A percentile compares a stretch with the other conserved stretches of the same genome.
These are phyloP conservation scores for Sclerotinia trifoliorum DNA, from an alignment of 2,329 filamentous ascomycete species.

Conservation along the genomic window DNA sequence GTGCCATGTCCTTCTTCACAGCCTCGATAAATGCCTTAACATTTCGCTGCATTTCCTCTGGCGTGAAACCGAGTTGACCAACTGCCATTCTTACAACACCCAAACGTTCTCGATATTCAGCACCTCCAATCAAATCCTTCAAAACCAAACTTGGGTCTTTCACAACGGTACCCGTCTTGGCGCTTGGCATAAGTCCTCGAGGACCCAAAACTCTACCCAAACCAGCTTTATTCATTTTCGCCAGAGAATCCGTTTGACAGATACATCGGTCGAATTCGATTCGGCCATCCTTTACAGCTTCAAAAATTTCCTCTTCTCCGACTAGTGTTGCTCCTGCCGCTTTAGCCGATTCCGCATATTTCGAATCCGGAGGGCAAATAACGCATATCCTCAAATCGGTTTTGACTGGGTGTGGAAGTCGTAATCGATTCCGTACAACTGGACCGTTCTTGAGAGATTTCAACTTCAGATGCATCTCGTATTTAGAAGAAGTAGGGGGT, in stretches of 20 bases:
- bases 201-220: slow-evolving; percentile 83
- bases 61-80: slow-evolving; percentile 84
- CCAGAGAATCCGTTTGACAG: slow-evolving; percentile 76
- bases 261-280: slow-evolving; percentile 89
- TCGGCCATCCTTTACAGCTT: slow-evolving; percentile 66
- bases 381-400: slow-evolving; percentile 88
- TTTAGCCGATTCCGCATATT: slow-evolving; percentile 69
- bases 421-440: slow-evolving; percentile 81
- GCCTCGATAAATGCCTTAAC: slow-evolving; percentile 73
- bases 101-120: slow-evolving; percentile 80
- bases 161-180: slow-evolving; percentile 85
- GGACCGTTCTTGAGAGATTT: slow-evolving; percentile 83
- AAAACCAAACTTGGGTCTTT: slow-evolving; percentile 74
- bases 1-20: slow-evolving; percentile 74
- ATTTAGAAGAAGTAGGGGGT: slow-evolving; percentile 71
- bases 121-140: slow-evolving; percentile 77
- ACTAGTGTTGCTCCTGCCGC: slow-evolving; percentile 78
- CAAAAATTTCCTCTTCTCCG: slow-evolving; percentile 83
- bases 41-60: slow-evolving; percentile 81
- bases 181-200: slow-evolving; percentile 85
- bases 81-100: slow-evolving; percentile 88
- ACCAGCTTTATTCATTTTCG: slow-evolving; percentile 75
- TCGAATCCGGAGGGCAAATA: slow-evolving; percentile 79
- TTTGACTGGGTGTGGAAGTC: slow-evolving; percentile 84
- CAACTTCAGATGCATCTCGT: slow-evolving; percentile 83